Evolutionary conservation across 2,329 filamentous ascomycete species (phyloP), one percentile per base, ranked within the genome.

Genomic region (Botrytis pseudocinerea): DNA sequence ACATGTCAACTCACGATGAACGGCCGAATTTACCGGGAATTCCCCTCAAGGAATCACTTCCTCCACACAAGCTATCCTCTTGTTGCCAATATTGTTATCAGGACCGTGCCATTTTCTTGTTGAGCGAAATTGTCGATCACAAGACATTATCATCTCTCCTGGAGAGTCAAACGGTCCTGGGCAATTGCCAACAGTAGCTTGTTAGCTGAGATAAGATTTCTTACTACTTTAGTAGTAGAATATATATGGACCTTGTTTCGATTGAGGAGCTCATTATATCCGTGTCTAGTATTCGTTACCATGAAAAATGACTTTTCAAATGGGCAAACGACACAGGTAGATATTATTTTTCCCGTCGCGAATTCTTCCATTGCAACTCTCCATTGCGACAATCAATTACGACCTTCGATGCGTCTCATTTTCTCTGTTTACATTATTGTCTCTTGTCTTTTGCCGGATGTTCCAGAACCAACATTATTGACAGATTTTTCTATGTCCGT

Each of bases 401-500:
- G 35, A 28, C 16, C 25, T 22, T 59, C 38, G 44, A 28, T 57
- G 10, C 48, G 48, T 69, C 65, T 57, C 38, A 16, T 57, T 69
- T 57, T 32, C 38, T 42, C 38, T 69, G 25, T 61, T 61, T 61
- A 8, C 16, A 25, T 72, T 28, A 28, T 14, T 38, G 61, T n/a
- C 35, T 40, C 48, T 57, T 62, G 54, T 66, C 54, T 68, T 65
- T 54, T 66, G 62, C 10, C 64, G 22, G 35, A 44, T 44, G 12
- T 62, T 68, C 46, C 18, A 42, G 40, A 32, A 57, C 48, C 40
- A 38, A 42, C 22, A 28, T 57, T 54, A 18, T 32, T 42, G 48
- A 57, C 42, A 42, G 69, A 69, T 42, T 65, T 38, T 69, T 16
- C 77, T n/a, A 75, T 76, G 74, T 79, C 78, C 78, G 77, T 77